Conservation (phyloP, 148 eudicot genomes). For the Persicaria maculosa region DNA sequence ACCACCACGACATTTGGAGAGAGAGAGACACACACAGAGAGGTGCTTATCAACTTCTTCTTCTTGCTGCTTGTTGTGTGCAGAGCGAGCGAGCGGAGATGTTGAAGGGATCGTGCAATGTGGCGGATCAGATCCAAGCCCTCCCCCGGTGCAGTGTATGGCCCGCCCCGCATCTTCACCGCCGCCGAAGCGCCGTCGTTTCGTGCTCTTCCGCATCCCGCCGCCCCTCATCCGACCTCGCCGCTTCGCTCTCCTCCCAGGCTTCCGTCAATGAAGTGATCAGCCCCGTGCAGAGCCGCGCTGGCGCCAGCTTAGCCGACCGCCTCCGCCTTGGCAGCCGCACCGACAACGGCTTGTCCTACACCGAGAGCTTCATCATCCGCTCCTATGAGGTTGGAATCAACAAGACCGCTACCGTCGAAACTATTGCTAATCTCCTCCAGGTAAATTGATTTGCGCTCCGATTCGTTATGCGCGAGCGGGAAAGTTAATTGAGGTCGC, state of each 20-base stretch:
- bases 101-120: constrained; percentile 38
- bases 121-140: constrained; percentile 27
- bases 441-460: constrained; percentile 26
- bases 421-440: constrained; percentile 84
- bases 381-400: constrained; percentile 90
- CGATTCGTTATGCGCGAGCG: not conserved
- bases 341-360: constrained; percentile 71
- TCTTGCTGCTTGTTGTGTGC: not conserved
- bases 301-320: constrained; percentile 35
- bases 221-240: constrained; percentile 4
- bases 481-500: constrained; percentile 1
- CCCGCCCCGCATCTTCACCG: constrained; percentile 22
- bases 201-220: constrained; percentile 9
- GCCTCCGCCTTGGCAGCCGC: constrained; percentile 63
- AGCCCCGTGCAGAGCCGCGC: not conserved
- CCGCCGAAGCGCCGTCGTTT: constrained; percentile 16
- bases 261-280: not conserved
- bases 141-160: constrained; percentile 27
- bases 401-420: constrained; percentile 95
- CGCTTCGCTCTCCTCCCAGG: constrained; percentile 9
- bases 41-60: not conserved
- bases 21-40: not conserved
- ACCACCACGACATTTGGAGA: constrained; percentile 13
- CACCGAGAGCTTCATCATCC: constrained; percentile 76
- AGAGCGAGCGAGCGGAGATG: constrained; percentile 17